Evolutionary conservation across 2,329 filamentous ascomycete species (phyloP), one percentile per base, ranked within the genome.

Genomic region (Talaromyces islandicus): DNA sequence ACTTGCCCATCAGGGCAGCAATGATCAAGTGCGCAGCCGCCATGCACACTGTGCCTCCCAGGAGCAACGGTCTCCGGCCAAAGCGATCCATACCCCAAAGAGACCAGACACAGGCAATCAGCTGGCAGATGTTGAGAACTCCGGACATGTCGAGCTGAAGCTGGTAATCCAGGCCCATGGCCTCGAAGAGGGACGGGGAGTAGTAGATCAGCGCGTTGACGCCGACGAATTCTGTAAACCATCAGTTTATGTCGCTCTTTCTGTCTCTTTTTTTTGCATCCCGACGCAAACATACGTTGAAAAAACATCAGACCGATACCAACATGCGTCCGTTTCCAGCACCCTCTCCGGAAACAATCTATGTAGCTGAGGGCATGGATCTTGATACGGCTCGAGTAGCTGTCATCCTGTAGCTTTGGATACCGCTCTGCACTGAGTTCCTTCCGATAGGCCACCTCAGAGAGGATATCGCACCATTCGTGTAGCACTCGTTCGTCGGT

Each of bases 201-300:
- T 81, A 82, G 70, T 81, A 81, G 43, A 83, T 80, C 1, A 82
- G 67, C 0, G 79, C 79, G 57, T 80, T 79, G 60, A 78, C 76
- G 1, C 73, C 71, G 1, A 64, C 41, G 12, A 57, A 0, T 68
- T 68, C 1, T 76, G 62, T 74, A 3, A 77, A 17, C 32, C 32
- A 35, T 35, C 32, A 35, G 14, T 35, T 14, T 35, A 4, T 35
- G 14, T 35, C 30, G 4, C 14, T 35, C 30, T 14, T 11, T 17
- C 32, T 17, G 12, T 17, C 32, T 17, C 32, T 35, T 35, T 17
- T 17, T 35, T 35, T 10, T 11, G 9, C 10, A 17, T 5, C 12
- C 32, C 14, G 14, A 1, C 4, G 6, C 4, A 35, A 17, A 35
- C 32, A 17, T 35, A 35, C 32, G 32, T 35, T 35, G 32, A 35